phyloP scores from a whole-genome alignment of 2,329 filamentous ascomycete genomes.

The Trichoderma hamatum region DNA sequence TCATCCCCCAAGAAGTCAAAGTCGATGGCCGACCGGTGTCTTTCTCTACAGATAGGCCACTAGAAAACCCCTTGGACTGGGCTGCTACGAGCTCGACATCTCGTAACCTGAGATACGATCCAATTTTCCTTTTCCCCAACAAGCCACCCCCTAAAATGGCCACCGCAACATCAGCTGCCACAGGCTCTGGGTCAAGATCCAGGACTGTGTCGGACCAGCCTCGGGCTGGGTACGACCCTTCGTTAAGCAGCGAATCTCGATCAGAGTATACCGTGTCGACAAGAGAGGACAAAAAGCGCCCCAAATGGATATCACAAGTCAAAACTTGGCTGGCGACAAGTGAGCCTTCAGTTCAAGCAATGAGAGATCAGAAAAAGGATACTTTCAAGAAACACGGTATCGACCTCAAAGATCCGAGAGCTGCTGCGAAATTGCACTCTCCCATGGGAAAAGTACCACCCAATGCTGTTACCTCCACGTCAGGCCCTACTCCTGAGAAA shows the following conservation, averaged over 20 bases:
- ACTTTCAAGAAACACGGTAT: slow-evolving; percentile 50
- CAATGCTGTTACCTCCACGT: slow-evolving; percentile 50
- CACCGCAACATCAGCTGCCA: background rate
- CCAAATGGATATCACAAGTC: slow-evolving; percentile 47
- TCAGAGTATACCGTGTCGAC: slow-evolving; percentile 18
- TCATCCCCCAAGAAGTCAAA: background rate
- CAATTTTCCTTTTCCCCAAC: background rate
- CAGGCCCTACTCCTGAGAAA: slow-evolving; percentile 52
- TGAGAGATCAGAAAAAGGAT: slow-evolving; percentile 50
- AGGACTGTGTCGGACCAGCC: slow-evolving; percentile 29
- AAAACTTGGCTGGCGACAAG: slow-evolving; percentile 54
- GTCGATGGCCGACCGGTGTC: slow-evolving; percentile 13
- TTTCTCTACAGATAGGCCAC: background rate
- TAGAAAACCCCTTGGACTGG: slow-evolving; percentile 16
- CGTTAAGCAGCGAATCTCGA: slow-evolving; percentile 30
- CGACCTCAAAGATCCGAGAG: slow-evolving; percentile 47
- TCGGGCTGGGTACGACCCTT: slow-evolving; percentile 34
- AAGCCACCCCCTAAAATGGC: slow-evolving; percentile 8
- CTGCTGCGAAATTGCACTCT: slow-evolving; percentile 51
- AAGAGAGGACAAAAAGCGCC: slow-evolving; percentile 33
- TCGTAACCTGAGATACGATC: background rate
- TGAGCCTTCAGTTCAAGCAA: slow-evolving; percentile 54
- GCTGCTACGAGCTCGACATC: slow-evolving; percentile 5
- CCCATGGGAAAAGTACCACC: slow-evolving; percentile 50
- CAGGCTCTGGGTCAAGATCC: slow-evolving; percentile 5